Evolutionary conservation across 176 grass and related monocot genomes (phyloP).

Genomic region (Carex pumila): DNA sequence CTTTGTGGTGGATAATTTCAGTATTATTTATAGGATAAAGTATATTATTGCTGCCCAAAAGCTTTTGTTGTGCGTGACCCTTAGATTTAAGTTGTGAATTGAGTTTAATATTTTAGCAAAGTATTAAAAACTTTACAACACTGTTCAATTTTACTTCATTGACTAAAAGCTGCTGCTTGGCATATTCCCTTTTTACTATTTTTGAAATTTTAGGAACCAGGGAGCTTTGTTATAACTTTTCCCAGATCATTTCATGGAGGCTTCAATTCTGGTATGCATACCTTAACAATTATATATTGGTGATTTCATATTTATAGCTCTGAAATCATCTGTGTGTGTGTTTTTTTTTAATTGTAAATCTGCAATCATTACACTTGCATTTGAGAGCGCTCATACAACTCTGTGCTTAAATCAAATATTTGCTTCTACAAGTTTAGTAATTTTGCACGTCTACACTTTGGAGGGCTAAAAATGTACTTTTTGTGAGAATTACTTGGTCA

Average conservation of each 20-base stretch:
- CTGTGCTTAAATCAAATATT: neutral
- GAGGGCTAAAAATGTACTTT: neutral
- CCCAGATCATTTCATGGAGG: conserved; percentile 92
- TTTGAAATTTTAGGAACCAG: conserved; percentile 65
- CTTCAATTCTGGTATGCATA: conserved; percentile 78
- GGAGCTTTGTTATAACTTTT: conserved; percentile 97
- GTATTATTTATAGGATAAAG: neutral
- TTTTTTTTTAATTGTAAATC: neutral
- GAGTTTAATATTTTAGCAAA: neutral
- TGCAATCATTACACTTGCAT: neutral
- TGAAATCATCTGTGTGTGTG: conserved; percentile 15
- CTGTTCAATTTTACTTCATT: neutral
- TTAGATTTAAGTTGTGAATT: neutral
- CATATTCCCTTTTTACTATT: neutral
- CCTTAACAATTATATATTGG: conserved; percentile 6
- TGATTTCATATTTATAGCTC: conserved; percentile 11
- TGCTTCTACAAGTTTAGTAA: neutral
- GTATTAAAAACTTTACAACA: neutral
- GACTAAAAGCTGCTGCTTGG: neutral
- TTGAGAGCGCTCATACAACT: neutral
- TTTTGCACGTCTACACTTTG: neutral
- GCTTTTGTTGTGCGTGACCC: neutral
- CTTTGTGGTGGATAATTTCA: neutral
- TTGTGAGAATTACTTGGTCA: neutral
- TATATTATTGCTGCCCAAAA: neutral